Evolutionary conservation across 345 rosid genomes (phyloP).

Genomic region (Rubroshorea leprosula): DNA sequence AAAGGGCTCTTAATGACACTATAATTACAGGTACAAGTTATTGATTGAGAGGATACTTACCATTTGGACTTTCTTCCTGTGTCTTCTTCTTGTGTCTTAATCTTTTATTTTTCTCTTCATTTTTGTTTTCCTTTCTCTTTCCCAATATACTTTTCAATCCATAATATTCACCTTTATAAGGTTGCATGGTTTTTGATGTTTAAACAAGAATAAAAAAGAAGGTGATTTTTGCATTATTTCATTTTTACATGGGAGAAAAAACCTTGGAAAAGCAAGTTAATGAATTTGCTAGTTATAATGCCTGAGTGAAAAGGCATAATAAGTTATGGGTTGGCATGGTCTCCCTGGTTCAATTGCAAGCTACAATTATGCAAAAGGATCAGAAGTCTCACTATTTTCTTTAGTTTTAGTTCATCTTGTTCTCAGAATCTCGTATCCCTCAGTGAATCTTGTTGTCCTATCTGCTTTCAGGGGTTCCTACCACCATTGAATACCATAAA

Average conservation of each 20-base stretch:
- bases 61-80: conserved; percentile 2
- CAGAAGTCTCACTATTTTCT: neutral
- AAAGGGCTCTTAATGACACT: conserved; percentile 94
- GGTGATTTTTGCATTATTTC: too few relatives aligned
- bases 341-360: neutral
- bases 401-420: neutral
- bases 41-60: neutral
- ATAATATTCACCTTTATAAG: too few relatives aligned
- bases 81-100: neutral
- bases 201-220: too few relatives aligned
- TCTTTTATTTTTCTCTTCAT: neutral
- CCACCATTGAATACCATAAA: conserved; percentile 91
- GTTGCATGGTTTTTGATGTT: too few relatives aligned
- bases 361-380: conserved; percentile 2
- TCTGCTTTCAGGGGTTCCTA: conserved; percentile 73
- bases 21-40: conserved; percentile 59
- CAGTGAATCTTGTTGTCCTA: neutral
- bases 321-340: neutral
- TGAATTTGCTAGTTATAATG: neutral
- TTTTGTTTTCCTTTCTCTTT: too few relatives aligned
- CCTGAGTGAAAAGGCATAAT: neutral
- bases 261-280: too few relatives aligned
- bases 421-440: conserved; percentile 3
- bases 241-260: too few relatives aligned
- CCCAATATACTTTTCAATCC: too few relatives aligned